phyloP scores from a whole-genome alignment of 75 land plant species.

The Pinus tabuliformis region DNA sequence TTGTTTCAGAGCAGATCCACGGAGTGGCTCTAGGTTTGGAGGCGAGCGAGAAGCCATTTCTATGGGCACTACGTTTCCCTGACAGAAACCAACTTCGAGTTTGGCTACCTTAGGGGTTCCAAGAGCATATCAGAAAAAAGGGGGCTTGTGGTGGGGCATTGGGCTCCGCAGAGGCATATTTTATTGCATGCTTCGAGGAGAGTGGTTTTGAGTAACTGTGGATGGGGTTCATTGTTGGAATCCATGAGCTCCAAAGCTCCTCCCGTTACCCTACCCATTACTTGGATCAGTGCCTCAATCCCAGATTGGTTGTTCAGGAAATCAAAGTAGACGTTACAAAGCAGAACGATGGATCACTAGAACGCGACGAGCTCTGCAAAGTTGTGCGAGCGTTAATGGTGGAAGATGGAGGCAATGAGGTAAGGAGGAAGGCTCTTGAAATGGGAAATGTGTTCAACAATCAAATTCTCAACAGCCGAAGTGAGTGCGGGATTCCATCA shows the following conservation, averaged over 20 bases:
- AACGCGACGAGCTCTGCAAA: slow-evolving; percentile 15
- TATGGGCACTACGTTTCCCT: slow-evolving; percentile 17
- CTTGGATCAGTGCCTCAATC: slow-evolving; percentile 19
- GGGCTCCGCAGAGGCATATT: slow-evolving; percentile 16
- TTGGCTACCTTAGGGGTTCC: not conserved
- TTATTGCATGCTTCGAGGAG: slow-evolving; percentile 18
- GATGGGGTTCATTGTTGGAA: slow-evolving; percentile 13
- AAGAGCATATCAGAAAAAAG: slow-evolving; percentile 5
- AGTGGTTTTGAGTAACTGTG: slow-evolving; percentile 9
- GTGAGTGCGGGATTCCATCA: too few species aligned
- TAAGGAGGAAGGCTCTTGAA: slow-evolving; percentile 8
- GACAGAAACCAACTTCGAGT: not conserved
- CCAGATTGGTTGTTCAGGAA: slow-evolving; percentile 13
- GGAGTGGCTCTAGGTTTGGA: slow-evolving; percentile 23
- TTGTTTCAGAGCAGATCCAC: slow-evolving; percentile 10
- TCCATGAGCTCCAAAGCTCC: slow-evolving; percentile 12
- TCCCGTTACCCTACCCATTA: slow-evolving; percentile 21
- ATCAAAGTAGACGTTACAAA: slow-evolving; percentile 7
- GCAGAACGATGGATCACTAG: not conserved
- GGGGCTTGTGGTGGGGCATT: slow-evolving; percentile 10
- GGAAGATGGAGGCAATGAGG: slow-evolving; percentile 1
- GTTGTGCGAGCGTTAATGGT: slow-evolving; percentile 14
- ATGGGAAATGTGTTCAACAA: too few species aligned
- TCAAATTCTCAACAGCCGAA: too few species aligned
- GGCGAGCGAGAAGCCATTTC: slow-evolving; percentile 14